Percentiles rank a stretch among this genome's conserved stretches.
phyloP scores from a whole-genome alignment of 805 yeast species.

The Barnettozyma siamensis region DNA sequence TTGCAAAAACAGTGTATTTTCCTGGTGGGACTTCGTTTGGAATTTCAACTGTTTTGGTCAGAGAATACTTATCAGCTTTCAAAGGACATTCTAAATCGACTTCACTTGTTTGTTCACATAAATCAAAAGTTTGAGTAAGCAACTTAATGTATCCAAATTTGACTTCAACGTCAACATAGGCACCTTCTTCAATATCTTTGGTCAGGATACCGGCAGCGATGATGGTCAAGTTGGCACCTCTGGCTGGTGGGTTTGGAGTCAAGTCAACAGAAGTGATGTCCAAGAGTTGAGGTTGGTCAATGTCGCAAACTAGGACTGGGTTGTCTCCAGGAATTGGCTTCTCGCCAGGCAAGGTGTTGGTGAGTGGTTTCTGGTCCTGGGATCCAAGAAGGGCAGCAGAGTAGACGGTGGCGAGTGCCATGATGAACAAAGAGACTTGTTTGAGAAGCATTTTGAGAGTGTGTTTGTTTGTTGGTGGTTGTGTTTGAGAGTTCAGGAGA shows the following conservation, averaged over 20 bases:
- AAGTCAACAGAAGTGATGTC: slow-evolving; percentile 53
- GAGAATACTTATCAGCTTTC: slow-evolving; percentile 55
- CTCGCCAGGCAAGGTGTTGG: slow-evolving; percentile 30
- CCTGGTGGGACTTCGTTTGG: slow-evolving; percentile 97
- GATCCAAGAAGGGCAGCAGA: slow-evolving; percentile 17
- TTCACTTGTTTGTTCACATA: slow-evolving; percentile 81
- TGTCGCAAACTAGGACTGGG: slow-evolving; percentile 76
- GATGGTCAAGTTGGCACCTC: slow-evolving; percentile 81
- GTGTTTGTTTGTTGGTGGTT: background rate
- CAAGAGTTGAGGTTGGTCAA: slow-evolving; percentile 55
- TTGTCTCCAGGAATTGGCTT: slow-evolving; percentile 88
- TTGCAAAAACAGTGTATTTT: slow-evolving; percentile 75
- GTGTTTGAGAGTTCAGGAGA: background rate
- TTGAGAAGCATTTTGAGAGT: slow-evolving; percentile 1
- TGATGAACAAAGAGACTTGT: background rate
- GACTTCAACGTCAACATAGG: slow-evolving; percentile 92
- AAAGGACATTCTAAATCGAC: slow-evolving; percentile 87
- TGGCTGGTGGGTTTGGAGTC: slow-evolving; percentile 81
- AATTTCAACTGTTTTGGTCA: slow-evolving; percentile 70
- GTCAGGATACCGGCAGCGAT: slow-evolving; percentile 63
- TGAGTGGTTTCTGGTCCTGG: slow-evolving; percentile 15
- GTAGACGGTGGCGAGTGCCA: background rate
- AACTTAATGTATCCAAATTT: slow-evolving; percentile 87
- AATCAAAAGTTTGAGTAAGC: slow-evolving; percentile 83
- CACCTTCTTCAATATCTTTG: slow-evolving; percentile 65